Base-by-base conservation (phyloP, 2,329 filamentous ascomycete genomes). In the Pestalotiopsis sp. region DNA sequence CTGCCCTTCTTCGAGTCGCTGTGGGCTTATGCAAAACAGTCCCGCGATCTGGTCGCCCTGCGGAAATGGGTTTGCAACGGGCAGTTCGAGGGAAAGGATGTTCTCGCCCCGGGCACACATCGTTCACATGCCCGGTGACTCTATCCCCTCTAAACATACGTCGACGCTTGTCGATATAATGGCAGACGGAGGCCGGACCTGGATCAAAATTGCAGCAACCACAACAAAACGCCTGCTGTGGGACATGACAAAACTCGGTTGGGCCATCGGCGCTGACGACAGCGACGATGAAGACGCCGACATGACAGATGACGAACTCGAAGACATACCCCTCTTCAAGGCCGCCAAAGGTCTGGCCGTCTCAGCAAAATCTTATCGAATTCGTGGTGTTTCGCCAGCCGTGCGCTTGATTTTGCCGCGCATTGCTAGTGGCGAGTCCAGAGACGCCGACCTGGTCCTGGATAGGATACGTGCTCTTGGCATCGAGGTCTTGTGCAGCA, bases 191-290 rank as follows among this genome's bases (percentile, higher is more conserved):
- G 77, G 77, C 2, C 68, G 71, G 12, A 75, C 74, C 3, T 79
- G 77, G 77, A 75, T 73, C 66, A 79, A 78, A 66, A 73, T 79
- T n/a, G 78, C 75, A 1, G 73, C 76, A 14, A 75, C 75, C 69
- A 77, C 75, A 3, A 77, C 77, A 56, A 76, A 73, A 60, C 72
- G 75, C 45, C 58, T 79, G 2, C 62, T 77, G 11, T 77, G 76
- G 39, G 77, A 79, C 63, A 73, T 78, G 68, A 77, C 77, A 17
- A 77, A 76, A 62, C 66, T 67, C 14, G 77, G 77, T 64, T 75
- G 75, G 27, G 59, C 78, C 11, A 76, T 74, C 58, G 73, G 73
- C 52, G 73, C 73, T 31, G 76, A 77, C 11, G 75, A 75, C 36
- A 72, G 72, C 20, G 74, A 74, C 7, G 73, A 75, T 14, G 73